These are phyloP conservation scores for Telopea speciosissima DNA, from an alignment of 177 flowering plant species.

Conservation along the genomic window DNA sequence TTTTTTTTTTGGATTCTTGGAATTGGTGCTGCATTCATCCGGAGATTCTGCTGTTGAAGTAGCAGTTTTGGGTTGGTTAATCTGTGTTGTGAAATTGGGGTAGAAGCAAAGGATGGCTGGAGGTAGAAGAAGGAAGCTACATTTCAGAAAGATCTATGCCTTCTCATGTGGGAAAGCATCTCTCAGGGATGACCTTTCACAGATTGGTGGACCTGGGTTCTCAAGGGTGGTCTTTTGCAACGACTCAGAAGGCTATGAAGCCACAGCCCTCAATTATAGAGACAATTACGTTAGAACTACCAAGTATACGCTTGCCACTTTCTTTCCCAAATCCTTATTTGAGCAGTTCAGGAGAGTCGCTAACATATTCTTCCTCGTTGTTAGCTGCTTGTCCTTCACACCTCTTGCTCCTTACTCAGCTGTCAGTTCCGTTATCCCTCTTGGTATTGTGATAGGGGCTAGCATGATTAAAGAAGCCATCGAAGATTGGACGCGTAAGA, in stretches of 20 bases:
- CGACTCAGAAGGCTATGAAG: conserved; percentile 51
- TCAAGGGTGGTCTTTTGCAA: conserved; percentile 70
- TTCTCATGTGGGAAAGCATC: conserved; percentile 49
- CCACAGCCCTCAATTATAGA: conserved; percentile 31
- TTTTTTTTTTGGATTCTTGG: no score
- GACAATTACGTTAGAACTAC: conserved; percentile 69
- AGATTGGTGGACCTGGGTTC: conserved; percentile 78
- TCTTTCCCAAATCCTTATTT: conserved; percentile 72
- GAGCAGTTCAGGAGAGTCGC: conserved; percentile 94
- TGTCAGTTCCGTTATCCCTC: conserved; percentile 55
- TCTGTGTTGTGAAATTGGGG: conserved; percentile 3
- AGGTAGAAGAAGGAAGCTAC: conserved; percentile 46
- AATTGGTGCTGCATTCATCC: conserved; percentile 3
- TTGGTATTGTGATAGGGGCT: conserved; percentile 59
- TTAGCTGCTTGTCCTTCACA: conserved; percentile 57
- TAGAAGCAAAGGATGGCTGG: conserved; percentile 28
- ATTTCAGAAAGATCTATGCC: conserved; percentile 52
- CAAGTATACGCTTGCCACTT: conserved; percentile 62
- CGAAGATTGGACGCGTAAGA: conserved; percentile 69
- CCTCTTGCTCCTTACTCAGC: conserved; percentile 64
- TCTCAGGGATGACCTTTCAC: conserved; percentile 51
- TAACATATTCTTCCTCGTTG: conserved; percentile 63
- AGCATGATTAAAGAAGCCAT: conserved; percentile 75
- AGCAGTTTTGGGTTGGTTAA: conserved; percentile 1
- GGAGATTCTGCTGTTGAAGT: conserved; percentile 1